These are phyloP conservation scores for Solanum tarapatanum DNA, from an alignment of 257 asterid species.

Conservation along the genomic window DNA sequence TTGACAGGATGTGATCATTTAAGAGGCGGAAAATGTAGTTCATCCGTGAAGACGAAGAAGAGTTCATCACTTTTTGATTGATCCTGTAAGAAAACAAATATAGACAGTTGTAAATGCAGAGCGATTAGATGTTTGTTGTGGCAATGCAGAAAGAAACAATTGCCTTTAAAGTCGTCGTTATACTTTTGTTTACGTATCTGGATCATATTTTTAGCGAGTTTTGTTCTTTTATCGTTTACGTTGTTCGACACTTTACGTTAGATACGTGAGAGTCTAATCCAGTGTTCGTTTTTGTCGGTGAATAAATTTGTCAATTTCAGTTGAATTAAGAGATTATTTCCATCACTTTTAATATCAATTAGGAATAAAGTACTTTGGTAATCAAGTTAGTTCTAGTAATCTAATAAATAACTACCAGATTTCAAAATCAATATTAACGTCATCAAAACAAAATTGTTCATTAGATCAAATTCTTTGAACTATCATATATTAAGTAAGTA, in stretches of 20 bases:
- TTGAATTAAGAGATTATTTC: not conserved
- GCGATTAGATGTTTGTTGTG: not conserved
- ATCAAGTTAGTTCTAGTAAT: not conserved
- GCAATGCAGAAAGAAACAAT: not conserved
- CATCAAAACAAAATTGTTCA: not conserved
- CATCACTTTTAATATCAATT: not conserved
- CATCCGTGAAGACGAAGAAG: not conserved
- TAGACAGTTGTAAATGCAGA: not conserved
- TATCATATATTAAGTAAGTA: not conserved
- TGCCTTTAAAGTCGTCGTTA: not conserved
- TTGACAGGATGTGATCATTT: not conserved
- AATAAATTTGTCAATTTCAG: not conserved
- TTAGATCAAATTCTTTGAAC: not conserved
- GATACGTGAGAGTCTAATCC: not conserved
- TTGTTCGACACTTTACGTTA: not conserved
- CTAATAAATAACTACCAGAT: not conserved
- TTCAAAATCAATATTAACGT: not conserved
- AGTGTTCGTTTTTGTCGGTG: not conserved
- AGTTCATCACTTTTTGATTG: not conserved
- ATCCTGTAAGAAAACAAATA: not conserved
- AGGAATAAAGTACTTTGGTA: not conserved
- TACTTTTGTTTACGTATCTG: not conserved
- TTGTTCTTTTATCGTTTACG: not conserved
- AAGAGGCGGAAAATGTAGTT: not conserved
- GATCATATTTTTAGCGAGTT: not conserved